Evolutionary conservation across 345 rosid genomes (phyloP), one percentile per base, ranked within the genome.

Genomic region (Pugionium dolabratum): DNA sequence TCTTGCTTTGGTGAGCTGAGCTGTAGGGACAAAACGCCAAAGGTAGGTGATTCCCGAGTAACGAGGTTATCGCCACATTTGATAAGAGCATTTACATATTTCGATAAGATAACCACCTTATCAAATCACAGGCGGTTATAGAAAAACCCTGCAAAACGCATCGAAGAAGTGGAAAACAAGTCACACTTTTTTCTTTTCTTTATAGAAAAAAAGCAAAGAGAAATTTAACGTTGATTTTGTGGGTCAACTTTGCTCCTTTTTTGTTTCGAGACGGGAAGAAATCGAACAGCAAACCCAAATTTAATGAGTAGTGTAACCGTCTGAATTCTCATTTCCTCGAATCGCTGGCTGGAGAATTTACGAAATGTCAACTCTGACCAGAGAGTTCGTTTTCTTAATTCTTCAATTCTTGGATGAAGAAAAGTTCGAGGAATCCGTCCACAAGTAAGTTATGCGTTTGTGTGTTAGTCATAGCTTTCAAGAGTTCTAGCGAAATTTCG

Each of bases 341-440:
- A 32, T 32, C 34, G 31, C 8, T 46, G 9, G 8, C 54, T 9
- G 6, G 4, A 46, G 6, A 52, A 3, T 30, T 62, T 31, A 5
- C 3, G 40, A 72, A 61, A 84, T 85, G 86, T 85, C 89, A n/a
- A 82, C 89, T 62, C 64, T 84, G 43, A 84, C 85, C 73, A 84
- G 89, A 78, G 89, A 84, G 79, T 68, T 82, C 59, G 89, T 84
- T 31, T 84, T 84, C 57, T 77, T 84, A 55, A 82, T 84, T 43
- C 72, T 84, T 54, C 89, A 84, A 78, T 84, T 84, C 78, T 75
- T 84, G 56, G 89, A 84, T 27, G 89, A 84, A 51, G 76, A 73
- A 55, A 73, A 73, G 67, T 73, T 73, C 30, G 66, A 73, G 48
- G 76, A 73, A 73, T 66, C 89, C 39, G 89, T 84, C 54, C 89